Evolutionary conservation across 352 stramenopile species (phyloP).

Genomic region (Peronospora destructor): DNA sequence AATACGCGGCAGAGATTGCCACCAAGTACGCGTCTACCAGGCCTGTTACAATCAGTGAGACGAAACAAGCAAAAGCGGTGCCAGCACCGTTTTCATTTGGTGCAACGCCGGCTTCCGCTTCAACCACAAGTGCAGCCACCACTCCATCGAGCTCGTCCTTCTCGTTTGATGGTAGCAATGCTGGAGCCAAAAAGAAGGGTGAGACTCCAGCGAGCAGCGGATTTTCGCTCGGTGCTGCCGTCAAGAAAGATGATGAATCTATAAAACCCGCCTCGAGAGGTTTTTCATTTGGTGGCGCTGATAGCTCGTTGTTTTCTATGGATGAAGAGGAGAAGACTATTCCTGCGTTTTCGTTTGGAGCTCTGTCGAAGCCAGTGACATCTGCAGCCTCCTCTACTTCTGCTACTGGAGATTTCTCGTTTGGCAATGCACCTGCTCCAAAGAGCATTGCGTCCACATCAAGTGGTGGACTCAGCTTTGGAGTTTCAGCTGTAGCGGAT

Average conservation of each 20-base stretch:
- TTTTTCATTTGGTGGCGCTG: slow-evolving; percentile 21
- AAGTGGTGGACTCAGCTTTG: slow-evolving; percentile 30
- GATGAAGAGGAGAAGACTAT: slow-evolving; percentile 26
- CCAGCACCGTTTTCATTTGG: slow-evolving; percentile 26
- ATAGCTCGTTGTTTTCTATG: slow-evolving; percentile 39
- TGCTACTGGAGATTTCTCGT: slow-evolving; percentile 36
- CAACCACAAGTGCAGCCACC: slow-evolving; percentile 13
- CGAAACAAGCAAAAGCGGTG: slow-evolving; percentile 12
- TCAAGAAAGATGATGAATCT: slow-evolving; percentile 16
- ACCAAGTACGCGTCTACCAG: slow-evolving; percentile 58
- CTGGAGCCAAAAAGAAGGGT: slow-evolving; percentile 11
- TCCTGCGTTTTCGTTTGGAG: slow-evolving; percentile 44
- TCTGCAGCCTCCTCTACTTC: slow-evolving; percentile 17
- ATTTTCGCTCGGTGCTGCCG: slow-evolving; percentile 17
- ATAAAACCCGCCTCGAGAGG: slow-evolving; percentile 7
- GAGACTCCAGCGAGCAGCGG: slow-evolving; percentile 5
- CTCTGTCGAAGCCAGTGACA: slow-evolving; percentile 17
- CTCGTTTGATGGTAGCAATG: slow-evolving; percentile 28
- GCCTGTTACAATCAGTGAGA: slow-evolving; percentile 39
- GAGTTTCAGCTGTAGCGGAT: slow-evolving; percentile 9
- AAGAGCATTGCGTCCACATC: slow-evolving; percentile 17
- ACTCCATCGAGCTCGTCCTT: slow-evolving; percentile 15
- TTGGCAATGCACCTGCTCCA: slow-evolving; percentile 26
- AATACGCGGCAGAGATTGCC: slow-evolving; percentile 53
- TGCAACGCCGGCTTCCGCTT: slow-evolving; percentile 4